Percentiles rank a stretch among this genome's conserved stretches.
Conservation (phyloP, 1,139 yeast species). For the Pichia sp. region DNA sequence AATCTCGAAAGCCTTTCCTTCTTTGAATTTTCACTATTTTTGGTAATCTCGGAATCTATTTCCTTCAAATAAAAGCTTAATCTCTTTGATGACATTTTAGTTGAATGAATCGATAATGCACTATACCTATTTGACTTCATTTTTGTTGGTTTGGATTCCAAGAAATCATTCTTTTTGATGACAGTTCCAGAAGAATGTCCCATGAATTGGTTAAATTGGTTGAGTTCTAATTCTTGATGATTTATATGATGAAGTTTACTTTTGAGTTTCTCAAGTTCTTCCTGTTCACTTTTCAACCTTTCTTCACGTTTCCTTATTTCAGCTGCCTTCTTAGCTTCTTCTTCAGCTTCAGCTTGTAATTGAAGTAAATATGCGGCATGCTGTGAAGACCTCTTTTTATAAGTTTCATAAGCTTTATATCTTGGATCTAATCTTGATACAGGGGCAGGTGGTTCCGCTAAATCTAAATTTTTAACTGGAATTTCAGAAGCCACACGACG, state of each 20-base stretch:
- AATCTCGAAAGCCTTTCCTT: slow-evolving; percentile 13
- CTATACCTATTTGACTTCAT: slow-evolving; percentile 55
- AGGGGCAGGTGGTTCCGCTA: slow-evolving; percentile 46
- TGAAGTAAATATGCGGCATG: slow-evolving; percentile 21
- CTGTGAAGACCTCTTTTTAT: slow-evolving; percentile 24
- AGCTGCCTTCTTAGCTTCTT: slow-evolving; percentile 14
- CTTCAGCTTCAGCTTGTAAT: slow-evolving; percentile 16
- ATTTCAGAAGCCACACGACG: slow-evolving; percentile 39
- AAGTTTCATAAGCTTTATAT: slow-evolving; percentile 26
- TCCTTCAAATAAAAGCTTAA: slow-evolving; percentile 43
- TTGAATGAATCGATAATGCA: slow-evolving; percentile 61
- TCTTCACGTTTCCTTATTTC: slow-evolving; percentile 27
- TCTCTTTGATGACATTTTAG: slow-evolving; percentile 58
- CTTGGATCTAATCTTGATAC: slow-evolving; percentile 65
- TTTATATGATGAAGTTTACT: neutral
- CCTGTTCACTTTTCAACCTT: slow-evolving; percentile 11
- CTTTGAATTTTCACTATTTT: slow-evolving; percentile 18
- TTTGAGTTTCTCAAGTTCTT: slow-evolving; percentile 9
- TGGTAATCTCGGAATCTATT: slow-evolving; percentile 27
- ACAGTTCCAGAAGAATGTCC: slow-evolving; percentile 18
- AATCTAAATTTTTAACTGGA: slow-evolving; percentile 2
- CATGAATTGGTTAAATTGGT: slow-evolving; percentile 12
- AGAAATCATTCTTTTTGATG: slow-evolving; percentile 12
- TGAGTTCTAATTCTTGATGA: neutral
- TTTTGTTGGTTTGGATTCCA: slow-evolving; percentile 5